Evolutionary conservation across 352 stramenopile genomes (phyloP).

Genomic region (Phytophthora quininea): DNA sequence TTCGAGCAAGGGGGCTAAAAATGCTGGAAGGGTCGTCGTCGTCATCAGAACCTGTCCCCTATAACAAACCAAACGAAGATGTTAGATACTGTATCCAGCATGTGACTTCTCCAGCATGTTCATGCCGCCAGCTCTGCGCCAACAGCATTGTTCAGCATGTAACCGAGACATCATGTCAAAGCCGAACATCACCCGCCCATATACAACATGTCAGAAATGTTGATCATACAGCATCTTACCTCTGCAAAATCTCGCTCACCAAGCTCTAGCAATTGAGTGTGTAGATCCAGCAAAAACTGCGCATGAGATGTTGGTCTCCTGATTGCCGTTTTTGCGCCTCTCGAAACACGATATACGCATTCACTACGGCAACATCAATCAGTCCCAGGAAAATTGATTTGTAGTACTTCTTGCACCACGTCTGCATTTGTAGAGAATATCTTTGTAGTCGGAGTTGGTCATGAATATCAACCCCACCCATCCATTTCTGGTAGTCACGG

Average conservation of each 20-base stretch:
- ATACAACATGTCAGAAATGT: not conserved
- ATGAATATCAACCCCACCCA: constrained; percentile 14
- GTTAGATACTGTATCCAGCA: no score
- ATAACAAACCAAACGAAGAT: no score
- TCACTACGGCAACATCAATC: constrained; percentile 25
- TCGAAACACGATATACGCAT: constrained; percentile 15
- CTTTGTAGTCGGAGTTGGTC: constrained; percentile 15
- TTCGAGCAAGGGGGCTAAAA: no score
- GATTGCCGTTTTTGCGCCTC: not conserved
- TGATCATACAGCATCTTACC: not conserved
- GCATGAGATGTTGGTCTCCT: not conserved
- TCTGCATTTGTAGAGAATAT: constrained; percentile 18
- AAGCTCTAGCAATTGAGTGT: constrained; percentile 7
- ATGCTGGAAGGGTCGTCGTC: no score
- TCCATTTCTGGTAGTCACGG: constrained; percentile 5
- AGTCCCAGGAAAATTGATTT: constrained; percentile 22
- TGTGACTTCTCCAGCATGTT: no score
- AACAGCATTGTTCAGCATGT: no score
- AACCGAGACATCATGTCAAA: no score
- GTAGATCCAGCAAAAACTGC: constrained; percentile 12
- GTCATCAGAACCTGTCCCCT: no score
- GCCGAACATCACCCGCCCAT: no score
- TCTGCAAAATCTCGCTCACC: not conserved
- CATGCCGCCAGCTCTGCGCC: no score
- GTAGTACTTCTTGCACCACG: constrained; percentile 16